Percentiles rank a stretch among this genome's conserved stretches.
Conservation (phyloP, 2,329 filamentous ascomycete species). For the Beauveria medogensis region DNA sequence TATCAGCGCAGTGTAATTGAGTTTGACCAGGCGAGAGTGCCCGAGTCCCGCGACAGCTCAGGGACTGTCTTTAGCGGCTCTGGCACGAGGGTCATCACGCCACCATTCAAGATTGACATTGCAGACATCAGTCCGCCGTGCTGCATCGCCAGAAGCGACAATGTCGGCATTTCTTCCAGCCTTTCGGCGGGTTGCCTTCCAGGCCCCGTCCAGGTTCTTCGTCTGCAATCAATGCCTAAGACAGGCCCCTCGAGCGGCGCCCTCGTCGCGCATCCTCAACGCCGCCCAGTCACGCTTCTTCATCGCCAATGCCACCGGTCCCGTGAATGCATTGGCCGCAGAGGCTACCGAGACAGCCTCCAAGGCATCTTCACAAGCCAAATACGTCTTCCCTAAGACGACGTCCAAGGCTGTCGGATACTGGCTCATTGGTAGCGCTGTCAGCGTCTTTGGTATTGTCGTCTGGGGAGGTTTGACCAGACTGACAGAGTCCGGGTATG, state of each 20-base stretch:
- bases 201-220: constrained; percentile 31
- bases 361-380: constrained; percentile 19
- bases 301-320: constrained; percentile 25
- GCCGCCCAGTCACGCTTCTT: constrained; percentile 31
- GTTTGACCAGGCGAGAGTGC: constrained; percentile 7
- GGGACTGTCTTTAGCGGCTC: constrained; percentile 1
- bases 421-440: constrained; percentile 87
- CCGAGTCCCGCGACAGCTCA: not conserved
- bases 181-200: constrained; percentile 32
- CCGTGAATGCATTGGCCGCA: constrained; percentile 20
- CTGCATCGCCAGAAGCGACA: constrained; percentile 11
- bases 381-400: constrained; percentile 46
- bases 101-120: constrained; percentile 11
- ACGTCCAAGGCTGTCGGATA: constrained; percentile 74
- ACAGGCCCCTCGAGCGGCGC: constrained; percentile 22
- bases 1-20: constrained; percentile 20
- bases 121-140: not conserved
- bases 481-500: constrained; percentile 89
- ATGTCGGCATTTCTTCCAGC: constrained; percentile 38
- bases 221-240: constrained; percentile 43
- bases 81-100: not conserved
- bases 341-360: constrained; percentile 21
- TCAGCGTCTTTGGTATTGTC: constrained; percentile 93
- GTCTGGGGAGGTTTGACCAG: constrained; percentile 90
- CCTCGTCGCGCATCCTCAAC: constrained; percentile 33